Percentiles rank a stretch among this genome's conserved stretches.
phyloP scores from a whole-genome alignment of 2,329 filamentous ascomycete species.

The Fusarium torreyae region DNA sequence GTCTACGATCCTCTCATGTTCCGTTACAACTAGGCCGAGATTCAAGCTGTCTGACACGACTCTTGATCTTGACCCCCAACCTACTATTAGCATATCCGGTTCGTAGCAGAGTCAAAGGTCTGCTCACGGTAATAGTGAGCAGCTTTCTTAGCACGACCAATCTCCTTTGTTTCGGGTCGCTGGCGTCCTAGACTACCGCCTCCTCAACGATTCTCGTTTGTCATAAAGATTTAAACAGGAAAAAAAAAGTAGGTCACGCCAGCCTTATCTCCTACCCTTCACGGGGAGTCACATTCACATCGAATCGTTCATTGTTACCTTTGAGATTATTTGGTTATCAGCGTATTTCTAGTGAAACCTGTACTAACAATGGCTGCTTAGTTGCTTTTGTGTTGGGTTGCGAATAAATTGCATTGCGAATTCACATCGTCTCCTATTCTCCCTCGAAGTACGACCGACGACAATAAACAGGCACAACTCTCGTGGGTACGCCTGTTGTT shows the following conservation, averaged over 20 bases:
- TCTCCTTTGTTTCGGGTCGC: constrained; percentile 65
- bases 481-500: constrained; percentile 39
- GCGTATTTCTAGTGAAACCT: neutral
- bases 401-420: constrained; percentile 35
- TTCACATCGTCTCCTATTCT: neutral
- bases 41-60: constrained; percentile 54
- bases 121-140: constrained; percentile 65
- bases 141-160: constrained; percentile 57
- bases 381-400: constrained; percentile 30
- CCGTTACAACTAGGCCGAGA: constrained; percentile 50
- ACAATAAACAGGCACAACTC: constrained; percentile 33
- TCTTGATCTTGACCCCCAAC: constrained; percentile 50
- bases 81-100: constrained; percentile 34
- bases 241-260: constrained; percentile 47
- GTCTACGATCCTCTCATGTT: constrained; percentile 53
- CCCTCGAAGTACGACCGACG: constrained; percentile 26
- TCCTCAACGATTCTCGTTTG: constrained; percentile 55
- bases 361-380: constrained; percentile 31
- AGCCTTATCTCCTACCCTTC: constrained; percentile 12
- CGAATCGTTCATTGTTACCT: constrained; percentile 5
- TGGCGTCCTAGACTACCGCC: constrained; percentile 67
- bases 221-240: constrained; percentile 39
- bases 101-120: constrained; percentile 48
- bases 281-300: constrained; percentile 4
- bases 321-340: neutral